These are phyloP conservation scores for Oryza glaberrima DNA, from an alignment of 176 grass and related monocot species.

Conservation along the genomic window DNA sequence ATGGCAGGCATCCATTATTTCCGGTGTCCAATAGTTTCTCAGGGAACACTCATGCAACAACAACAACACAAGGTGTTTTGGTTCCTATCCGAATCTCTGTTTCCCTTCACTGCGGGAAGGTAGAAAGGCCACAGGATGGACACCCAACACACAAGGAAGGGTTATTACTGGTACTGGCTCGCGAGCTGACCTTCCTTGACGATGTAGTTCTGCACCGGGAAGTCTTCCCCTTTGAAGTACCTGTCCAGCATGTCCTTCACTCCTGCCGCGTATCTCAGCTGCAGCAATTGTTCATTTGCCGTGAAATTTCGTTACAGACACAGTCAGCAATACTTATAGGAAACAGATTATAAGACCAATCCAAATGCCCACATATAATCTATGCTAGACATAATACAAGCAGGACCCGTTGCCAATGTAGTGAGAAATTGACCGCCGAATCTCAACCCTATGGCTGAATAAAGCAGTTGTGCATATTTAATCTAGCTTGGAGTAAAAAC, in stretches of 20 bases:
- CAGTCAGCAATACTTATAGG: neutral
- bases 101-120: neutral
- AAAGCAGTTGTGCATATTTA: neutral
- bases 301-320: neutral
- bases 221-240: constrained; percentile 93
- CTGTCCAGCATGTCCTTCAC: constrained; percentile 83
- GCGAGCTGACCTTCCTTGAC: constrained; percentile 85
- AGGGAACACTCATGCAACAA: constrained; percentile 10
- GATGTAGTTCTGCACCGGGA: constrained; percentile 82
- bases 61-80: neutral
- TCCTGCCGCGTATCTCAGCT: constrained; percentile 79
- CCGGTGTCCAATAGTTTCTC: neutral
- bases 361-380: neutral
- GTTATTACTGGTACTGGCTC: constrained; percentile 65
- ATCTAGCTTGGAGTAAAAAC: neutral
- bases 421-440: neutral
- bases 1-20: constrained; percentile 32
- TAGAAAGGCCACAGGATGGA: neutral
- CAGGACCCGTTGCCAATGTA: neutral
- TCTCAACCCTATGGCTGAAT: neutral
- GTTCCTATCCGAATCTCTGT: constrained; percentile 9
- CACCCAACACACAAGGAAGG: neutral
- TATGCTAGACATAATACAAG: neutral
- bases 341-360: neutral
- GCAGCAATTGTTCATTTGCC: constrained; percentile 14